These are phyloP conservation scores for Zelopaecilomyces penicillatus DNA, from an alignment of 2,329 filamentous ascomycete species.

Conservation along the genomic window DNA sequence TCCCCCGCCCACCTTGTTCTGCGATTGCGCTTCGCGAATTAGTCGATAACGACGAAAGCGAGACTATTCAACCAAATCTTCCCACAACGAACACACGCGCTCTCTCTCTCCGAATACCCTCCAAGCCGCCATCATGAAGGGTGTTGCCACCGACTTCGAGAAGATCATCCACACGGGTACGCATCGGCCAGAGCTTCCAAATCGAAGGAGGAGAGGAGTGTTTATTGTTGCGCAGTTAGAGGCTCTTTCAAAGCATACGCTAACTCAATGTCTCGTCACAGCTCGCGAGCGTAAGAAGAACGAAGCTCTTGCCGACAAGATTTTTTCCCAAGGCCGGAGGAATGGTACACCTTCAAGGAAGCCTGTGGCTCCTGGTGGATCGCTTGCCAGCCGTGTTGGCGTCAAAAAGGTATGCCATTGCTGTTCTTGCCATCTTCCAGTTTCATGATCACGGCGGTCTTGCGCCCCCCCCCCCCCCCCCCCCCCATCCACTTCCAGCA, in stretches of 20 bases:
- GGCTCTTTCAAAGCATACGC: too few species aligned
- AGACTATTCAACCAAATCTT: too few species aligned
- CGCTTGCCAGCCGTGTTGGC: conserved; percentile 63
- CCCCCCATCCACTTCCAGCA: too few species aligned
- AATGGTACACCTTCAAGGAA: conserved; percentile 48
- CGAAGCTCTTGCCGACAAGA: conserved; percentile 61
- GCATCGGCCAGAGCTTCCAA: neutral
- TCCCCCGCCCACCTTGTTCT: too few species aligned
- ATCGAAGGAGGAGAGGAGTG: too few species aligned
- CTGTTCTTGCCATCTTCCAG: conserved; percentile 3
- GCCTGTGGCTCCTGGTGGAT: conserved; percentile 34
- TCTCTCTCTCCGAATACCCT: too few species aligned
- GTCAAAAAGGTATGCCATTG: conserved; percentile 54
- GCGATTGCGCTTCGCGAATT: too few species aligned
- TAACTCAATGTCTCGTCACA: conserved; percentile 17
- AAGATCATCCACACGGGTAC: conserved; percentile 47
- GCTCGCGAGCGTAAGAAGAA: conserved; percentile 64
- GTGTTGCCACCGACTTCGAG: conserved; percentile 42
- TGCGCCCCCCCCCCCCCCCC: neutral
- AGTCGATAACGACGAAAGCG: too few species aligned
- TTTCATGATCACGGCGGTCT: conserved; percentile 15
- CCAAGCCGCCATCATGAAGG: conserved; percentile 26
- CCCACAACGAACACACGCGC: too few species aligned
- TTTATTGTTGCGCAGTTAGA: too few species aligned
- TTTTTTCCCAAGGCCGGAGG: conserved; percentile 56